A percentile compares a stretch with the other conserved stretches of the same genome.
Evolutionary conservation across 139 green algal genomes (phyloP).

Genomic region (Diplosphaera chodatii): DNA sequence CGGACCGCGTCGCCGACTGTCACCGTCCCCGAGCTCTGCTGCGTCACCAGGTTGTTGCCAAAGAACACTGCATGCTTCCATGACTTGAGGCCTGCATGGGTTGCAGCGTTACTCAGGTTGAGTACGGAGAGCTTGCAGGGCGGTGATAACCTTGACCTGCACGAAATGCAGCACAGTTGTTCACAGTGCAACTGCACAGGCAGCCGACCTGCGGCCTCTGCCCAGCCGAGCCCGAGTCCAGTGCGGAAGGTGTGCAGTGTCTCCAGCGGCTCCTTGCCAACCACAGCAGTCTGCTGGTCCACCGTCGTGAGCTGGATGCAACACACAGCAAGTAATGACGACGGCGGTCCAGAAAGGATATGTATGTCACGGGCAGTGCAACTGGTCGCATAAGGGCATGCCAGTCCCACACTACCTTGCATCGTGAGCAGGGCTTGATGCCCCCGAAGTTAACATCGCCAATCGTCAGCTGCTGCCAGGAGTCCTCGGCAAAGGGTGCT

Average conservation of each 20-base stretch:
- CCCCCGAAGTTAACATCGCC: slow-evolving; percentile 26
- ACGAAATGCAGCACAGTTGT: no score
- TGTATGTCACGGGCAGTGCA: no score
- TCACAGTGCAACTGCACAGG: no score
- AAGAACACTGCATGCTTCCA: not conserved
- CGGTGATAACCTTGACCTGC: no score
- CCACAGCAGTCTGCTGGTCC: slow-evolving; percentile 52
- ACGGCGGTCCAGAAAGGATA: no score
- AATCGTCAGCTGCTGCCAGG: slow-evolving; percentile 22
- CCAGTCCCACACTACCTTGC: slow-evolving; percentile 43
- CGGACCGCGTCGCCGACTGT: not conserved
- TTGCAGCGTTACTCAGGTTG: no score
- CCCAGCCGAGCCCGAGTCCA: not conserved
- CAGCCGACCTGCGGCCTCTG: not conserved
- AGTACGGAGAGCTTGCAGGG: no score
- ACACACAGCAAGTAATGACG: not conserved
- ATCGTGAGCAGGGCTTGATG: slow-evolving; percentile 66
- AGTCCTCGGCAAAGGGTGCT: slow-evolving; percentile 44
- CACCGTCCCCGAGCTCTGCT: not conserved
- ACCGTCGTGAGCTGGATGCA: slow-evolving; percentile 64
- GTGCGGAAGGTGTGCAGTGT: slow-evolving; percentile 34
- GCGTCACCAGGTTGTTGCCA: not conserved
- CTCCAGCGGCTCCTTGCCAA: slow-evolving; percentile 51
- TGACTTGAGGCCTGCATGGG: not conserved
- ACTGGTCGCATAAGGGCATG: not conserved